Evolutionary conservation across 2,329 filamentous ascomycete species (phyloP), one percentile per base, ranked within the genome.

Genomic region (Paraphoma sp.): DNA sequence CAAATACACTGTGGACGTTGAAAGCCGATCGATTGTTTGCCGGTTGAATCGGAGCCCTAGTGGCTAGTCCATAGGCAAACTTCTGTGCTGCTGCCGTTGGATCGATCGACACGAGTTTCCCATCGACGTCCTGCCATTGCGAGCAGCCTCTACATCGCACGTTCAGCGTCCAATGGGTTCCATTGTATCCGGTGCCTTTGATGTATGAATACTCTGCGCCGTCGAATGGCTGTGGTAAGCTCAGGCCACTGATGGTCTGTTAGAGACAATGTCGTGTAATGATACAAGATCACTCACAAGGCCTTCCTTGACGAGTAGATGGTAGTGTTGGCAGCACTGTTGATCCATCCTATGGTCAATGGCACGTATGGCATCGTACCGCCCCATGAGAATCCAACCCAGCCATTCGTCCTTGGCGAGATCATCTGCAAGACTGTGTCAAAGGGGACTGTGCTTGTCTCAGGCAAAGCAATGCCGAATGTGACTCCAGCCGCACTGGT

Each of bases 361-460:
- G 81, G 81, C 56, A 80, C 79, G 66, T 81, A 80, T 1, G 78
- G 76, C 81, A 83, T 83, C 33, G 76, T 75, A 4, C 80, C 81
- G n/a, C 80, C 81, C 81, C 81, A 83, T 12, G 81, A 77, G 18
- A 82, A 70, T 2, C 80, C 81, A 8, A 79, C 77, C 81, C 81
- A 83, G 53, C 80, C 81, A 45, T 81, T 75, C 2, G 69, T 64
- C n/a, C 70, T 70, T 12, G 81, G 80, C 0, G 80, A 76, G 3
- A 78, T 70, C 44, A 83, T 76, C 61, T 83, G 81, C 18, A 82
- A 40, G 5, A 81, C 76, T 10, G 74, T 71, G 52, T 82, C 79
- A 55, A 78, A 81, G 0, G 72, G 61, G 9, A 73, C 65, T 0
- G 65, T 59, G 9, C 59, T 62, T 0, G 54, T 56, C 40, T 67